Conservation (phyloP, 1,139 yeast species). For the Scheffersomyces illinoinensis region DNA sequence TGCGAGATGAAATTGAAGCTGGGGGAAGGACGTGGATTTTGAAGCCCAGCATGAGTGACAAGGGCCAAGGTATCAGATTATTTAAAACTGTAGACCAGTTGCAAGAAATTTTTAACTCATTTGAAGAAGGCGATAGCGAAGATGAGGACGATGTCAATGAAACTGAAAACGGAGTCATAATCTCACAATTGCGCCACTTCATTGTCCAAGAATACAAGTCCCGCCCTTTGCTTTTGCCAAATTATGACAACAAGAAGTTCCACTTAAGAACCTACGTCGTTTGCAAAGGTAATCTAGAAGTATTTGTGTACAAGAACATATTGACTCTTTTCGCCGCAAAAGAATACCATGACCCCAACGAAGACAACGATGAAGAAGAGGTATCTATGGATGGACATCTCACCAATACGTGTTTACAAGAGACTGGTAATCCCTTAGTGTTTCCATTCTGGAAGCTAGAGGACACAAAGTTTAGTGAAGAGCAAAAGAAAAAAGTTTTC, state of each 20-base stretch:
- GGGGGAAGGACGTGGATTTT: slow-evolving; percentile 79
- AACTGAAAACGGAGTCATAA: slow-evolving; percentile 60
- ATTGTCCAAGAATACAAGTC: slow-evolving; percentile 78
- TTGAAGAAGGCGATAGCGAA: slow-evolving; percentile 66
- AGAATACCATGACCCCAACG: slow-evolving; percentile 44
- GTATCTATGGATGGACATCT: slow-evolving; percentile 69
- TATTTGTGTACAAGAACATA: slow-evolving; percentile 77
- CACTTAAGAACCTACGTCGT: slow-evolving; percentile 88
- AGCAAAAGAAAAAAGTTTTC: slow-evolving; percentile 42
- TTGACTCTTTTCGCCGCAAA: slow-evolving; percentile 75
- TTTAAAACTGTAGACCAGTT: slow-evolving; percentile 77
- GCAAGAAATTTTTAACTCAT: slow-evolving; percentile 79
- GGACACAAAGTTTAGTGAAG: slow-evolving; percentile 12
- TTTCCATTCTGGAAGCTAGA: slow-evolving; percentile 63
- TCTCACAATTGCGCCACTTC: slow-evolving; percentile 87
- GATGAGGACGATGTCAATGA: slow-evolving; percentile 50
- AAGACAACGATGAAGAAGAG: slow-evolving; percentile 25
- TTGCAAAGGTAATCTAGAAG: slow-evolving; percentile 70
- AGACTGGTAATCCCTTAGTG: slow-evolving; percentile 49
- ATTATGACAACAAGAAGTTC: slow-evolving; percentile 72
- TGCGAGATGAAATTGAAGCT: slow-evolving; percentile 70
- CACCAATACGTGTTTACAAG: slow-evolving; percentile 91
- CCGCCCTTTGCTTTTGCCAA: slow-evolving; percentile 63
- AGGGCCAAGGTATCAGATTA: slow-evolving; percentile 91
- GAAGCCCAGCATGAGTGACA: slow-evolving; percentile 96